Base-by-base conservation (phyloP, 1,139 yeast genomes). In the Saccharomyces uvarum region DNA sequence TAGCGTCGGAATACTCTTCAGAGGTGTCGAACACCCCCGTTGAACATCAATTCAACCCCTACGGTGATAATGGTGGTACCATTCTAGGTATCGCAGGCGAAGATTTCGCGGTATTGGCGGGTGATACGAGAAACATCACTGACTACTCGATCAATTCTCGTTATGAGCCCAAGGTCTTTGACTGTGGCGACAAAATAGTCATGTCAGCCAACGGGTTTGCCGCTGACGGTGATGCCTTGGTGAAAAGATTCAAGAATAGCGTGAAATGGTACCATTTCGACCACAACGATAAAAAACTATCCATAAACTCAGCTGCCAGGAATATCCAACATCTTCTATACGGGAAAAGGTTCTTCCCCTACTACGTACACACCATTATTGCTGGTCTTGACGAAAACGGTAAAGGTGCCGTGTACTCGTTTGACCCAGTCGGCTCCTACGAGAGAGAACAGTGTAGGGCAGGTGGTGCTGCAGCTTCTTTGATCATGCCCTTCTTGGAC, bases 401-500 rank as follows among this genome's bases (percentile, higher is more conserved):
- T 14, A 84, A 84, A 65, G 99, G 99, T 51, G 93, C 97, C 2
- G 89, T 93, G 44, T 93, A 88, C 71, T 90, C 98, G 5, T 93
- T 89, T 70, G 99, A 93, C 70, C 99, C 99, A 1, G 97, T 93
- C 56, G 99, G 99, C 4, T 88, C 97, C 1, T 95, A 93, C 70
- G 99, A 95, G 74, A 83, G 97, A 67, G 97, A 91, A 71, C 96
- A 90, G 70, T 89, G 97, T 74, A 82, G 97, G 67, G 98, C 98
- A 1, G 98, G 96, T 58, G 99, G 99, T 49, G 95, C 97, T 6
- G 98, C 98, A 33, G 95, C 97, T 2, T 83, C 93, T 62, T 80
- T 93, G 72, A 90, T 93, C 65, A 91, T 90, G 95, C 99, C 99
- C 4, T 93, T 93, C 71, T 81, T 93, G 68, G 99, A 93, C 72